Evolutionary conservation across 2,329 filamentous ascomycete genomes (phyloP).

Genomic region (Cyphellophora attinorum): DNA sequence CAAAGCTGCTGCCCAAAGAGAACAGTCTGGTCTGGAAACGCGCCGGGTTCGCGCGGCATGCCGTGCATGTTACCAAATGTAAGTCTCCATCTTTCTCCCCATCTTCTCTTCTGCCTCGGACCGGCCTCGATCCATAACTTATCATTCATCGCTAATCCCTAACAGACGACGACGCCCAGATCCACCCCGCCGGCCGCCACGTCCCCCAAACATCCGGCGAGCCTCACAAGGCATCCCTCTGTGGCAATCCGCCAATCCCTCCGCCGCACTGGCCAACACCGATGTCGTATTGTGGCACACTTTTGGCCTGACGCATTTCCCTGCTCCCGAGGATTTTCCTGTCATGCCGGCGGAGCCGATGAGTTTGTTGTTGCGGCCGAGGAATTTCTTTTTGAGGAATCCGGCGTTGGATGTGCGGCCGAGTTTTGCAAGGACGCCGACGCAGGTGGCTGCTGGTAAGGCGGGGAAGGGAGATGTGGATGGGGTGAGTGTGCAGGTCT

Average conservation of each 20-base stretch:
- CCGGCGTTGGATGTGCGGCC: constrained; percentile 74
- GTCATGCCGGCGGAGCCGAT: constrained; percentile 86
- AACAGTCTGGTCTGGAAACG: constrained; percentile 80
- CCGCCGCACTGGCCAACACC: constrained; percentile 63
- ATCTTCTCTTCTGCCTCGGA: constrained; percentile 18
- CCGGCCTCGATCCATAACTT: constrained; percentile 9
- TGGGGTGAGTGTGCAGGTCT: constrained; percentile 30
- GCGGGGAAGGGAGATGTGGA: constrained; percentile 23
- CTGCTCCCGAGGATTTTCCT: constrained; percentile 81
- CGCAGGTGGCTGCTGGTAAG: constrained; percentile 47
- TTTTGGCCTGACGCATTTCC: constrained; percentile 85
- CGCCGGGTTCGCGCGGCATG: constrained; percentile 77
- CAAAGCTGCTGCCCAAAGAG: constrained; percentile 67
- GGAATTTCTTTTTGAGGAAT: constrained; percentile 75
- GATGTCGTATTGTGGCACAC: constrained; percentile 92
- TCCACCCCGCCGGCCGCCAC: constrained; percentile 78
- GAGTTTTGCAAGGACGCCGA: constrained; percentile 63
- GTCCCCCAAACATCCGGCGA: constrained; percentile 81
- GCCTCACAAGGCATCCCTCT: constrained; percentile 60
- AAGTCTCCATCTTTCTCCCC: constrained; percentile 36
- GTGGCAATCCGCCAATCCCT: constrained; percentile 64
- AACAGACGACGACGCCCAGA: constrained; percentile 65
- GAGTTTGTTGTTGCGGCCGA: constrained; percentile 65
- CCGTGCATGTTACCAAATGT: constrained; percentile 85
- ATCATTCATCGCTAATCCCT: constrained; percentile 5